These are phyloP conservation scores for Platismatia glauca DNA, from an alignment of 495 filamentous ascomycete genomes.

Conservation along the genomic window DNA sequence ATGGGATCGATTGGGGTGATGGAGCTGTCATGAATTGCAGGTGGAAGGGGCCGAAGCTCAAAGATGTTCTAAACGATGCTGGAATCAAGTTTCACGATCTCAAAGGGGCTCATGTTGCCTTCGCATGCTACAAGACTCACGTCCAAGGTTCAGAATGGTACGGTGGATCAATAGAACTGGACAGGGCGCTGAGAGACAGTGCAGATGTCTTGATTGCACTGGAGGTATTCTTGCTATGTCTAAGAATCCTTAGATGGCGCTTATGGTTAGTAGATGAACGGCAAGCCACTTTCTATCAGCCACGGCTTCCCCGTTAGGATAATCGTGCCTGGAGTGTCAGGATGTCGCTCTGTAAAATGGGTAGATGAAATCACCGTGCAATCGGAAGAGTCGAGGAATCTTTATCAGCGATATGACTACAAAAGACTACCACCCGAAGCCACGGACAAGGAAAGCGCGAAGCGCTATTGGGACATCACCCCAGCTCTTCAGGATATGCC, in stretches of 20 bases:
- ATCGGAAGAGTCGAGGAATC: slow-evolving; percentile 46
- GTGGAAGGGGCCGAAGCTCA: slow-evolving; percentile 48
- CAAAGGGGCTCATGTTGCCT: slow-evolving; percentile 39
- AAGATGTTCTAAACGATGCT: slow-evolving; percentile 43
- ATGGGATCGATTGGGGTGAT: slow-evolving; percentile 56
- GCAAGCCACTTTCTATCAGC: slow-evolving; percentile 42
- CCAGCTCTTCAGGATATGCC: slow-evolving; percentile 53
- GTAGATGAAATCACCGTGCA: slow-evolving; percentile 50
- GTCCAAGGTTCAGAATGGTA: slow-evolving; percentile 50
- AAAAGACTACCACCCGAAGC: slow-evolving; percentile 52
- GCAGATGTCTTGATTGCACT: slow-evolving; percentile 47
- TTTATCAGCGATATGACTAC: slow-evolving; percentile 57
- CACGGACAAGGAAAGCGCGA: slow-evolving; percentile 40
- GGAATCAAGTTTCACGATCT: slow-evolving; percentile 25
- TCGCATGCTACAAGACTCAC: slow-evolving; percentile 42
- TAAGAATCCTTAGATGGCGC: not conserved
- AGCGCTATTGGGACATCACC: slow-evolving; percentile 44
- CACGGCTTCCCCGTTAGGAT: slow-evolving; percentile 54
- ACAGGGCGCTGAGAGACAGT: slow-evolving; percentile 37
- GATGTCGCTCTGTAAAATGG: slow-evolving; percentile 59
- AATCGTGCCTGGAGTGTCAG: slow-evolving; percentile 54
- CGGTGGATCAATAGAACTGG: slow-evolving; percentile 43
- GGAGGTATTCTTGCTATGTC: slow-evolving; percentile 30
- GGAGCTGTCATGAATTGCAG: slow-evolving; percentile 55
- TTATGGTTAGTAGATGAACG: slow-evolving; percentile 43